A percentile compares a stretch with the other conserved stretches of the same genome.
Evolutionary conservation across 805 yeast species (phyloP).

Genomic region (Candida koratica): DNA sequence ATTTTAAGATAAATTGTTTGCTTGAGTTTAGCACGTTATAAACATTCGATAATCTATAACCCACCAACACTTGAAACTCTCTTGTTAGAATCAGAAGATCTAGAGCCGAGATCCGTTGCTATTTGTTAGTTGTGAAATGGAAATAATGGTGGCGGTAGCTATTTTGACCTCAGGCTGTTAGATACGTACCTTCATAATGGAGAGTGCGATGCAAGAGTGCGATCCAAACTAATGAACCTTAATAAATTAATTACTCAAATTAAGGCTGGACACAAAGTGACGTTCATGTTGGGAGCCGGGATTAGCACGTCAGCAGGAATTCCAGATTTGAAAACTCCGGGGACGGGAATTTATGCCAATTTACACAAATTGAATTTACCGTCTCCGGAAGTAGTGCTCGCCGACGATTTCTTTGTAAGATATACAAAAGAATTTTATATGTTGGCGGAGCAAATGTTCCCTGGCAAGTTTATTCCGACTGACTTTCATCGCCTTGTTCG

Average conservation of each 20-base stretch:
- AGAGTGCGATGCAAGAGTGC: conserved; percentile 1
- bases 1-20: conserved; percentile 74
- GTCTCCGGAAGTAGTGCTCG: conserved; percentile 94
- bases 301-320: conserved; percentile 91
- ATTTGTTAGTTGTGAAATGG: conserved; percentile 4
- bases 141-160: background rate
- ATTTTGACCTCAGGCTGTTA: conserved; percentile 3
- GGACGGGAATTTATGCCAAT: conserved; percentile 84
- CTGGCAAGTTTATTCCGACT: conserved; percentile 84
- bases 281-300: conserved; percentile 88
- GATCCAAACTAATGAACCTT: conserved; percentile 9
- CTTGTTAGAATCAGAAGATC: conserved; percentile 69
- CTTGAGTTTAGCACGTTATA: conserved; percentile 72
- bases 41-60: conserved; percentile 76
- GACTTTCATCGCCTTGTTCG: conserved; percentile 71
- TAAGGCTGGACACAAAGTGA: conserved; percentile 41
- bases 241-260: conserved; percentile 31
- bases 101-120: conserved; percentile 84
- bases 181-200: conserved; percentile 15
- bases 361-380: conserved; percentile 72
- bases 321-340: conserved; percentile 91
- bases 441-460: conserved; percentile 79
- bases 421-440: conserved; percentile 83
- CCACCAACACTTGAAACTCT: conserved; percentile 61
- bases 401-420: conserved; percentile 71